Evolutionary conservation across 2,329 filamentous ascomycete genomes (phyloP).

Genomic region (Fusarium veterinarium): DNA sequence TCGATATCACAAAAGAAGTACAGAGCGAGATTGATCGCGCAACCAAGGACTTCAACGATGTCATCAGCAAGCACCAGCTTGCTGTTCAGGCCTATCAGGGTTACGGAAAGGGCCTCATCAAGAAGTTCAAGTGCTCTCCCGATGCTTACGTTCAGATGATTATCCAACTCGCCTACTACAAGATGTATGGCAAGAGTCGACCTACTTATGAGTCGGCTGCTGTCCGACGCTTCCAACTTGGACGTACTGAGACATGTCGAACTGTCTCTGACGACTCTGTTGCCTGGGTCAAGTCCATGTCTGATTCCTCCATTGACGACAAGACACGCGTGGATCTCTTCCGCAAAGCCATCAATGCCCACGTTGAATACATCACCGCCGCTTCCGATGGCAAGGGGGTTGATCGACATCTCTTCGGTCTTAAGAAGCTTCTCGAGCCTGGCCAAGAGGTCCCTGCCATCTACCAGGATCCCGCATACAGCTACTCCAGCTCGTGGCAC

Average conservation of each 20-base stretch:
- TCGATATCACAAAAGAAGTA: constrained; percentile 80
- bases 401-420: constrained; percentile 94
- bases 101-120: constrained; percentile 98
- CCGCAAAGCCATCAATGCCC: constrained; percentile 81
- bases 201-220: constrained; percentile 98
- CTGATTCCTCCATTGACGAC: constrained; percentile 71
- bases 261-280: constrained; percentile 91
- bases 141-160: constrained; percentile 99
- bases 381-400: constrained; percentile 94
- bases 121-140: constrained; percentile 98
- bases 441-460: constrained; percentile 85
- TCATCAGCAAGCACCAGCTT: constrained; percentile 90
- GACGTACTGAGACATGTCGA: constrained; percentile 95
- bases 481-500: constrained; percentile 89
- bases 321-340: constrained; percentile 79
- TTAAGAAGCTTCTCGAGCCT: constrained; percentile 88
- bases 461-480: constrained; percentile 87
- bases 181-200: constrained; percentile 98
- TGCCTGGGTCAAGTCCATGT: constrained; percentile 89
- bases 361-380: constrained; percentile 90
- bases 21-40: constrained; percentile 83
- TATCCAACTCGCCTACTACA: constrained; percentile 97
- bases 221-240: constrained; percentile 93
- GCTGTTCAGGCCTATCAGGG: constrained; percentile 95
- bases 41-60: constrained; percentile 78